A percentile compares a stretch with the other conserved stretches of the same genome.
These are phyloP conservation scores for Brachypodium distachyon DNA, from an alignment of 202 grass and related monocot species.

Conservation along the genomic window DNA sequence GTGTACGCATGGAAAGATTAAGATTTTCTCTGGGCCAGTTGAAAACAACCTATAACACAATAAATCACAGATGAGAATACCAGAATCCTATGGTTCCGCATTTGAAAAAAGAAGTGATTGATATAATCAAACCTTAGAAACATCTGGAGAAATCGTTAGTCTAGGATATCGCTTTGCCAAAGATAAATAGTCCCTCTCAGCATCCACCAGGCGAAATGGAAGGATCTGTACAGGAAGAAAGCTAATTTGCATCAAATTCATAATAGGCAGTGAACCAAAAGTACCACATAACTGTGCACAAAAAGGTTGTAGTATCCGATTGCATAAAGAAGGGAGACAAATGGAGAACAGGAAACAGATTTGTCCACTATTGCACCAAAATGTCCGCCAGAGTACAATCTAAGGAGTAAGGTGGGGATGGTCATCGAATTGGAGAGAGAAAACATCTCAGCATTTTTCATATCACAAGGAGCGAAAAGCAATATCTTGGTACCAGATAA, in stretches of 20 bases:
- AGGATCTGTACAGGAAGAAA: conserved; percentile 48
- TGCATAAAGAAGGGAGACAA: conserved; percentile 1
- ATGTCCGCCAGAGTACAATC: not conserved
- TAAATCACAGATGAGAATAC: not conserved
- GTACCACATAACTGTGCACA: not conserved
- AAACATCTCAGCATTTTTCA: not conserved
- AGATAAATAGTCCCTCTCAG: conserved; percentile 78
- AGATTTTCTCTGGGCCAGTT: conserved; percentile 71
- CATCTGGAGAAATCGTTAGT: conserved; percentile 60
- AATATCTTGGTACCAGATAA: not conserved
- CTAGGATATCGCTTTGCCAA: conserved; percentile 76
- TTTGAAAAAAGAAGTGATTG: not conserved
- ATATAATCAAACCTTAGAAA: conserved; percentile 65
- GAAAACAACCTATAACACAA: conserved; percentile 54
- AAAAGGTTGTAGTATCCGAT: not conserved
- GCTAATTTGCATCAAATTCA: conserved; percentile 21
- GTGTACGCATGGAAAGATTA: conserved; percentile 72
- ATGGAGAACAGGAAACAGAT: not conserved
- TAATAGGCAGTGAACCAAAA: conserved; percentile 7
- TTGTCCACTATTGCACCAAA: not conserved
- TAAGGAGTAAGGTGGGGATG: not conserved
- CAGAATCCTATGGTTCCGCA: not conserved
- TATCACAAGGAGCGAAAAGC: not conserved
- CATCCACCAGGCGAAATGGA: conserved; percentile 70
- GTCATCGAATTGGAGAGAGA: not conserved